Evolutionary conservation across 2,329 filamentous ascomycete species (phyloP), one percentile per base, ranked within the genome.

Genomic region (Neonectria punicea): DNA sequence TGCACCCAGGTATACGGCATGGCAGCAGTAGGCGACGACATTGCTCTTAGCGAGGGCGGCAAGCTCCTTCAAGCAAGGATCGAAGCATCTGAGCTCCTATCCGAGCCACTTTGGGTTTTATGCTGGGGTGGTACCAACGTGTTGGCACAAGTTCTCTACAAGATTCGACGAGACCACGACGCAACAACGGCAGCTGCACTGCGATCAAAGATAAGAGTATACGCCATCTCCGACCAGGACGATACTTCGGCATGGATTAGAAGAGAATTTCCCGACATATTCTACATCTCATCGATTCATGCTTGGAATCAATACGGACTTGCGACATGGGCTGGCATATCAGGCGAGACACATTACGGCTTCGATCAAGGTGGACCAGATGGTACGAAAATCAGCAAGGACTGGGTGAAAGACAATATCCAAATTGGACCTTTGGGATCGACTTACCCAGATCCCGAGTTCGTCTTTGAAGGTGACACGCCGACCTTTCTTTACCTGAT

Each of bases 141-240:
- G 0, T 79, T 87, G 2, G 85, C 85, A 2, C 80, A 84, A 59
- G 83, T 80, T 1, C 76, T 87, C 3, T 70, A 79, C 18, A 74
- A 82, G 63, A 81, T 25, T 77, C 82, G 39, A 22, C 59, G 14
- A 11, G 32, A 49, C n/a, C 28, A 32, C 73, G 13, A 72, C 66
- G 63, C 66, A 70, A 20, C 7, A 61, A 78, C 82, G 0, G 72
- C 79, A 1, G 72, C 75, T 0, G 58, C 53, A 0, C 77, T 86
- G 28, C 74, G 79, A 1, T 66, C 74, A 2, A 83, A 81, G 62
- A 69, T 87, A 2, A 78, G 84, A 16, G 79, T 86, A 13, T 87
- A 87, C 70, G 77, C 85, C 34, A 87, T 88, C 61, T 87, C 85
- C 5, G 87, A 89, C 65, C 86, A 89, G 67, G 86, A 89, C 65